phyloP scores from a whole-genome alignment of 1,139 yeast species.

The Sugiyamaella sp. region DNA sequence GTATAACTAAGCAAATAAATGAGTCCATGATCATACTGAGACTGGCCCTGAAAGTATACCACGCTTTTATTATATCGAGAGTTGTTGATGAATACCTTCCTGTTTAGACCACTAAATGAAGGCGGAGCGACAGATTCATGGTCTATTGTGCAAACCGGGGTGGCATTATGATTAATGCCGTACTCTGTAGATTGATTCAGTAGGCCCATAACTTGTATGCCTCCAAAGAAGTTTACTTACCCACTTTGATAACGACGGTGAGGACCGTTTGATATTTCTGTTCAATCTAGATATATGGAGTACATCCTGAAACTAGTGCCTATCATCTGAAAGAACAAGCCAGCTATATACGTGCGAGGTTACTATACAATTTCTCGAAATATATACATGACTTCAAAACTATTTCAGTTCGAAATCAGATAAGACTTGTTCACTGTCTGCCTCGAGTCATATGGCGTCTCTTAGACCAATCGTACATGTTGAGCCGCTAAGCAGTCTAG shows the following conservation, averaged over 20 bases:
- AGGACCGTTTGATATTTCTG: neutral
- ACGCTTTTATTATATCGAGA: no score
- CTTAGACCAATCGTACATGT: no score
- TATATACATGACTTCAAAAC: no score
- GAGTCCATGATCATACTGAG: no score
- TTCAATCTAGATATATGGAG: constrained; percentile 9
- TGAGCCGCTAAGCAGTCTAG: no score
- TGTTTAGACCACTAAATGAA: neutral
- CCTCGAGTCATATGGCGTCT: no score
- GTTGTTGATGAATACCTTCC: neutral
- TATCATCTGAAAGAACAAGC: neutral
- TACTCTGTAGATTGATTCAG: neutral
- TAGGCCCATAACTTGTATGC: neutral
- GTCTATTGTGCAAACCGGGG: neutral
- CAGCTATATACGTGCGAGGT: no score
- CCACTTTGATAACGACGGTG: neutral
- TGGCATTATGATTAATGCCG: constrained; percentile 14
- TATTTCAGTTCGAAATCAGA: no score
- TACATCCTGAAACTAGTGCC: constrained; percentile 4
- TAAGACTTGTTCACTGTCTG: no score
- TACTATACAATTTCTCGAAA: no score
- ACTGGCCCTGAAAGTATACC: no score
- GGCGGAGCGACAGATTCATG: neutral
- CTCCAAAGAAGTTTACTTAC: neutral
- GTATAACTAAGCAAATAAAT: no score